These are phyloP conservation scores for Colletotrichum lindemuthianum DNA, from an alignment of 2,329 filamentous ascomycete species.

Conservation along the genomic window DNA sequence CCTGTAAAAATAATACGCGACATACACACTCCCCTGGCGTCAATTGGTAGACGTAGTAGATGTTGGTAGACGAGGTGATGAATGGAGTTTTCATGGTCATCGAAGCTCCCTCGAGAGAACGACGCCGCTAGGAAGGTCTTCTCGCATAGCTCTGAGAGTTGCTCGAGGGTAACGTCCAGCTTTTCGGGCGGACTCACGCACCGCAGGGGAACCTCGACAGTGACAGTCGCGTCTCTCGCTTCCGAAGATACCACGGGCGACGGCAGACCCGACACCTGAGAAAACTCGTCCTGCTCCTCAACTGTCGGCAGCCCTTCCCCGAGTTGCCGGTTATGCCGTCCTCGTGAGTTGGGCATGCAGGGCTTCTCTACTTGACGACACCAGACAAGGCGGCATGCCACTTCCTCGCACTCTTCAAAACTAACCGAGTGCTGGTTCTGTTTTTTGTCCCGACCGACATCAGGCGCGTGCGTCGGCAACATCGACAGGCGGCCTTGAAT, in stretches of 20 bases:
- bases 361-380: conserved; percentile 57
- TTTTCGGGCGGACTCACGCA: conserved; percentile 62
- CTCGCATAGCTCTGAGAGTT: conserved; percentile 80
- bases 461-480: conserved; percentile 10
- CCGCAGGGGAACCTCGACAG: conserved; percentile 56
- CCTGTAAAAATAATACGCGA: conserved; percentile 88
- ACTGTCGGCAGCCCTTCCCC: conserved; percentile 59
- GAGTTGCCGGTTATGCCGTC: conserved; percentile 39
- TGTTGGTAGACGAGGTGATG: conserved; percentile 80
- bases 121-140: conserved; percentile 74
- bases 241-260: no score
- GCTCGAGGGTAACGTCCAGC: conserved; percentile 72
- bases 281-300: conserved; percentile 64
- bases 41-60: conserved; percentile 79
- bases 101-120: conserved; percentile 67
- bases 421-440: conserved; percentile 55
- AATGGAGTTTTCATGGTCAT: conserved; percentile 87
- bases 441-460: conserved; percentile 28
- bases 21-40: conserved; percentile 87
- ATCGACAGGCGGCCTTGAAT: conserved; percentile 57
- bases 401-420: conserved; percentile 86
- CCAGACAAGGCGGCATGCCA: conserved; percentile 81
- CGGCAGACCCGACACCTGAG: not conserved
- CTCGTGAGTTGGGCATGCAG: not conserved
- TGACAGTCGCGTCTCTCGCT: no score